phyloP scores from a whole-genome alignment of 2,329 filamentous ascomycete species.

The Penicillium verrucosum region DNA sequence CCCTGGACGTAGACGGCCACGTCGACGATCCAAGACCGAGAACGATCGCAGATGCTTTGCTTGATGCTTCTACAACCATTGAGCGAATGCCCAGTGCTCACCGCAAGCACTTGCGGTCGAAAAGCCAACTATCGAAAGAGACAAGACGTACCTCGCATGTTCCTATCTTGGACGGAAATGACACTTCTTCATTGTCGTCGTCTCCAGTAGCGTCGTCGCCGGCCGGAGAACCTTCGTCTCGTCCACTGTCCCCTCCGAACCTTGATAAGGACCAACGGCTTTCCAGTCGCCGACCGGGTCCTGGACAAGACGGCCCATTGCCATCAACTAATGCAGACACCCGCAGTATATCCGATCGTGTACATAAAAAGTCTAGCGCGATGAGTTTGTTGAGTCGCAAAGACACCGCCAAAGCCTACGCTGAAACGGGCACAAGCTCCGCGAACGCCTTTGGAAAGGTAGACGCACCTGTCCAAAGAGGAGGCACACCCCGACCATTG shows the following conservation, averaged over 20 bases:
- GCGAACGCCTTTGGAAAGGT: conserved; percentile 64
- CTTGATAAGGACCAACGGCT: conserved; percentile 36
- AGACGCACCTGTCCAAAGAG: conserved; percentile 50
- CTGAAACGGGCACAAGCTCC: conserved; percentile 64
- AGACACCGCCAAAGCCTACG: conserved; percentile 57
- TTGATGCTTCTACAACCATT: conserved; percentile 88
- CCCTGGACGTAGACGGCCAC: conserved; percentile 29
- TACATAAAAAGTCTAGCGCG: conserved; percentile 51
- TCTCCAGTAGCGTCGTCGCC: conserved; percentile 41
- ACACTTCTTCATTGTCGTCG: conserved; percentile 29
- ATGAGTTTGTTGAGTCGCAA: conserved; percentile 59
- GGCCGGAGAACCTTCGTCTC: conserved; percentile 28
- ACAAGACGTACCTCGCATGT: conserved; percentile 1
- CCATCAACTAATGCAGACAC: conserved; percentile 32
- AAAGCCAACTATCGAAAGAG: conserved; percentile 41
- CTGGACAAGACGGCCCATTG: conserved; percentile 31
- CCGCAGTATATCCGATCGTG: conserved; percentile 26
- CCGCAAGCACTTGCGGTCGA: conserved; percentile 40
- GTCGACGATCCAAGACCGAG: conserved; percentile 52
- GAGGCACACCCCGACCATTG: conserved; percentile 32
- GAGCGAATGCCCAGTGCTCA: conserved; percentile 59
- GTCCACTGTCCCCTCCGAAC: conserved; percentile 33
- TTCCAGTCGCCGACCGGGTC: conserved; percentile 23
- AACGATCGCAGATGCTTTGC: conserved; percentile 83
- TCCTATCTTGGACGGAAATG: conserved; percentile 10